These are phyloP conservation scores for Taxillus chinensis DNA, from an alignment of 164 flowering plant genomes.

Conservation along the genomic window DNA sequence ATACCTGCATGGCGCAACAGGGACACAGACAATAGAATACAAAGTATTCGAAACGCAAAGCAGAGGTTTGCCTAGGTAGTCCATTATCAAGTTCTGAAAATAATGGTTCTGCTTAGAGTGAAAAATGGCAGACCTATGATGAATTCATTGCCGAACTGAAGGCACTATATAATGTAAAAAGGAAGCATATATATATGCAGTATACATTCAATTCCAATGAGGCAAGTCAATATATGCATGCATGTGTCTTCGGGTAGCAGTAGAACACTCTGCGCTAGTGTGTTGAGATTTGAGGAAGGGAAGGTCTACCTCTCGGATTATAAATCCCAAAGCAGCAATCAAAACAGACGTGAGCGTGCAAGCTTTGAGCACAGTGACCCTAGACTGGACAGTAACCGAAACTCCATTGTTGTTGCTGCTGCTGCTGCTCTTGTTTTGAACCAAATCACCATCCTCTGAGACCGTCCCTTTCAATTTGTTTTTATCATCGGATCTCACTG, in stretches of 20 bases:
- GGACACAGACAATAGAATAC: neutral
- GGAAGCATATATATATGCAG: neutral
- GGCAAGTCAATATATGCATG: neutral
- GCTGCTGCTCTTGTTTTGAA: conserved; percentile 4
- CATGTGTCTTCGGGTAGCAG: neutral
- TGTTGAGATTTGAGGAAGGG: neutral
- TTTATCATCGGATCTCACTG: conserved; percentile 7
- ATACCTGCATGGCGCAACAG: conserved; percentile 35
- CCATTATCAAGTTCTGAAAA: neutral
- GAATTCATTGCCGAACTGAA: neutral
- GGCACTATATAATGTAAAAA: neutral
- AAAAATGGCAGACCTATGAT: neutral
- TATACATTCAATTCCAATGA: neutral
- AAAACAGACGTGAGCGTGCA: conserved; percentile 58
- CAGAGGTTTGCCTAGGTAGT: neutral
- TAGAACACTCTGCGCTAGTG: neutral
- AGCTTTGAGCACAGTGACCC: conserved; percentile 62
- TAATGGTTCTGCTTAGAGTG: too few relatives aligned
- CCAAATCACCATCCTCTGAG: conserved; percentile 7
- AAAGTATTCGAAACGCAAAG: neutral
- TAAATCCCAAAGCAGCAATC: conserved; percentile 52
- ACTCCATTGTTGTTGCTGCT: conserved; percentile 1
- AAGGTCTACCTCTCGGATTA: conserved; percentile 54
- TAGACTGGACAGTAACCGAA: conserved; percentile 21
- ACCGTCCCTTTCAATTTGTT: conserved; percentile 12